Percentiles rank a stretch among this genome's conserved stretches.
These are phyloP conservation scores for Fusarium mundagurra DNA, from an alignment of 2,329 filamentous ascomycete species.

Conservation along the genomic window DNA sequence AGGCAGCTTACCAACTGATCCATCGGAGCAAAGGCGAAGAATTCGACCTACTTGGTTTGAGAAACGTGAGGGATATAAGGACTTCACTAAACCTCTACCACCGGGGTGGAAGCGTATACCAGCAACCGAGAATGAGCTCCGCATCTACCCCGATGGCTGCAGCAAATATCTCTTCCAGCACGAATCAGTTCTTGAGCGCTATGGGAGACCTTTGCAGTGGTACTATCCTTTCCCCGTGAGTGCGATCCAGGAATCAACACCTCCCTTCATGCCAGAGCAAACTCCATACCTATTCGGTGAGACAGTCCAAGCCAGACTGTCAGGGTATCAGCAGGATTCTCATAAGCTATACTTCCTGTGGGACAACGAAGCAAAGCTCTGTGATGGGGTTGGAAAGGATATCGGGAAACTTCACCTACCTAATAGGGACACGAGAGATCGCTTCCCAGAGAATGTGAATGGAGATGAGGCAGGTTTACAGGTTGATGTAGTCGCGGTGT, in stretches of 20 bases:
- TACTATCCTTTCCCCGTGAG: slow-evolving; percentile 11
- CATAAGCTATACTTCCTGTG: rapidly evolving
- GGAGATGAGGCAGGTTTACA: not conserved
- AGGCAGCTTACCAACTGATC: not conserved
- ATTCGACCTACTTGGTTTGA: slow-evolving; percentile 6
- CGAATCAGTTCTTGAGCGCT: rapidly evolving
- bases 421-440: rapidly evolving
- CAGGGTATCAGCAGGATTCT: not conserved
- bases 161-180: not conserved
- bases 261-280: slow-evolving; percentile 10
- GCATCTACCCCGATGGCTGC: not conserved
- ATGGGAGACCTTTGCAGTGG: not conserved
- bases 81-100: not conserved
- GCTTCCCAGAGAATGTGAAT: not conserved
- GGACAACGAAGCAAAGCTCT: not conserved
- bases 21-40: not conserved
- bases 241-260: slow-evolving; percentile 1
- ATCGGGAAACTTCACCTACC: rapidly evolving
- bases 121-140: not conserved
- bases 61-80: slow-evolving; percentile 1
- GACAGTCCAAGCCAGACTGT: not conserved
- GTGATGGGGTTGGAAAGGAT: rapidly evolving
- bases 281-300: slow-evolving; percentile 15
- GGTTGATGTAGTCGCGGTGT: slow-evolving; percentile 1
- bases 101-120: not conserved